These are phyloP conservation scores for Chaetomium sp. DNA, from an alignment of 2,329 filamentous ascomycete genomes.

Conservation along the genomic window DNA sequence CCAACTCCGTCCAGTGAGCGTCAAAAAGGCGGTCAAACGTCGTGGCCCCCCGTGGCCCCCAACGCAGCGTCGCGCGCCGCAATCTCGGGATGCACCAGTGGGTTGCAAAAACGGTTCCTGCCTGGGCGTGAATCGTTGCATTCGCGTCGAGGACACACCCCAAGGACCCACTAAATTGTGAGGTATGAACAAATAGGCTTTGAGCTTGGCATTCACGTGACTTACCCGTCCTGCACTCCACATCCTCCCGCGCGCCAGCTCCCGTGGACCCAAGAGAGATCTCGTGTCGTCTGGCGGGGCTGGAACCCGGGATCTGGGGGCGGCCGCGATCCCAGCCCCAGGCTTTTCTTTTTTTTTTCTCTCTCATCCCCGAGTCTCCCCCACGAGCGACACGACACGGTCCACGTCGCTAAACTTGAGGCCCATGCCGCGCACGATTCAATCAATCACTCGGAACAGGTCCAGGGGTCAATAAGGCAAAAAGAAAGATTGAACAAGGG, in stretches of 20 bases:
- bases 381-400: too few species aligned
- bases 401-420: too few species aligned
- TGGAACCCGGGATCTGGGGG: not conserved
- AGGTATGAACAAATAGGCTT: conserved; percentile 15
- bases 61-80: not conserved
- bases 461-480: too few species aligned
- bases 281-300: conserved; percentile 1
- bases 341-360: too few species aligned
- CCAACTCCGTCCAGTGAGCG: conserved; percentile 5
- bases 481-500: too few species aligned
- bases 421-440: too few species aligned
- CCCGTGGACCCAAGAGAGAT: conserved; percentile 3
- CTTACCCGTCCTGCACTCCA: conserved; percentile 20
- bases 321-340: too few species aligned
- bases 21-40: conserved; percentile 20
- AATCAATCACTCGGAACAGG: too few species aligned
- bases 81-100: not conserved
- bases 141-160: not conserved
- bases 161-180: not conserved
- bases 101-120: not conserved
- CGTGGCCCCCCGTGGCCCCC: not conserved
- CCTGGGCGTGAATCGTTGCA: not conserved
- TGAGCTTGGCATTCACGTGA: conserved; percentile 20
- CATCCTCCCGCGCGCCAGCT: conserved; percentile 16
- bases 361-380: too few species aligned